Evolutionary conservation across 257 asterid genomes (phyloP).

Genomic region (Linderniella brevidens): DNA sequence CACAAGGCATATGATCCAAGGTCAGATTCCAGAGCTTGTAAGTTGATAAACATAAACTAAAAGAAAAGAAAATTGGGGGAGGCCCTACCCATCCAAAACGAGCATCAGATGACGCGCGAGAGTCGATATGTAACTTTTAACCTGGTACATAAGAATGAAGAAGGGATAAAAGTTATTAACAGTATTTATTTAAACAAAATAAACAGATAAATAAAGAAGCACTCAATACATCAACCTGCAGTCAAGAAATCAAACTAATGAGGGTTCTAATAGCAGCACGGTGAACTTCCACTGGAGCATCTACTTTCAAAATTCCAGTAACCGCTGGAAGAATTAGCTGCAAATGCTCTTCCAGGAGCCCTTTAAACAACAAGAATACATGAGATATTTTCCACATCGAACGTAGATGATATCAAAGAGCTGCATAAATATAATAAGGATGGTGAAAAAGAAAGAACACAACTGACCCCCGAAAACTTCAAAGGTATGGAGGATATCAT

Average conservation of each 20-base stretch:
- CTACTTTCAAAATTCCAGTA: constrained; percentile 78
- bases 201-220: neutral
- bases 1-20: too few species aligned
- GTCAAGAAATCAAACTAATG: constrained; percentile 75
- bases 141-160: constrained; percentile 30
- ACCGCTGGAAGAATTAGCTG: constrained; percentile 95
- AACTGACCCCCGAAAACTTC: constrained; percentile 87
- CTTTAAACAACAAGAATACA: constrained; percentile 23
- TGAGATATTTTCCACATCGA: constrained; percentile 7
- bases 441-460: constrained; percentile 15
- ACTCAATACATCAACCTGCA: constrained; percentile 46
- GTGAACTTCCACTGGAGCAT: constrained; percentile 84
- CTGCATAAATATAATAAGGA: neutral
- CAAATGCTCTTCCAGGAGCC: constrained; percentile 98
- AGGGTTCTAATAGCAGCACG: constrained; percentile 88
- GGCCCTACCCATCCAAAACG: constrained; percentile 86
- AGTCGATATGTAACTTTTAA: constrained; percentile 85
- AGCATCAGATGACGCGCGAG: constrained; percentile 97
- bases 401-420: constrained; percentile 1
- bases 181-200: neutral
- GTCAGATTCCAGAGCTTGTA: too few species aligned
- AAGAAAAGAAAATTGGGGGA: constrained; percentile 9
- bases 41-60: too few species aligned
- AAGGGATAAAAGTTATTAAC: neutral
- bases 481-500: constrained; percentile 73